Percentiles rank a stretch among this genome's conserved stretches.
phyloP scores from a whole-genome alignment of 306 rosid species.

The Dicorynia guianensis region DNA sequence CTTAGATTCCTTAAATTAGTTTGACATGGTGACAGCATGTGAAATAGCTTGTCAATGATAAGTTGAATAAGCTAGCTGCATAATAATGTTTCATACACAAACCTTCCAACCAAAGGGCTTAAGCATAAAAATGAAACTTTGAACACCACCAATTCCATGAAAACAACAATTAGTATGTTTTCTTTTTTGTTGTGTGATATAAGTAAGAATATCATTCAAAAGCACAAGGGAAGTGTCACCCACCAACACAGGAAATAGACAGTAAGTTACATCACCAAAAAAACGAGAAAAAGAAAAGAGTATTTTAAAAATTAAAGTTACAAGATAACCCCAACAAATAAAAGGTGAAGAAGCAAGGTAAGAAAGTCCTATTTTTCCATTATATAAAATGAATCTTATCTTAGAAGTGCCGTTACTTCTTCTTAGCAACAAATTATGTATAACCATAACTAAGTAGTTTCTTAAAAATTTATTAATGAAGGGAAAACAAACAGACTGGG shows the following conservation, averaged over 20 bases:
- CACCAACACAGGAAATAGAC: neutral
- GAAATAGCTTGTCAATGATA: neutral
- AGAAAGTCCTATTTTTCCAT: no score
- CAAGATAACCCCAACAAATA: neutral
- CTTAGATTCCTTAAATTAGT: neutral
- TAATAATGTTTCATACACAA: neutral
- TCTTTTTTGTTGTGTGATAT: no score
- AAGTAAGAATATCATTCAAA: neutral
- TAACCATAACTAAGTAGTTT: no score
- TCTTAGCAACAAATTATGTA: conserved; percentile 18
- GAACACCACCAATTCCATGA: neutral
- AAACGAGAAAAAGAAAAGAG: no score
- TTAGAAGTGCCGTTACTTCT: conserved; percentile 9
- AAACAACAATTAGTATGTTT: no score
- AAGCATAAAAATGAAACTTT: neutral
- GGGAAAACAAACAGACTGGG: conserved; percentile 7
- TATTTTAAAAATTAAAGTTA: no score
- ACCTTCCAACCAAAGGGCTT: neutral
- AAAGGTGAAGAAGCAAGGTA: neutral
- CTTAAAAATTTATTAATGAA: no score
- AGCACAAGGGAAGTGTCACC: neutral
- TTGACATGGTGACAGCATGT: neutral
- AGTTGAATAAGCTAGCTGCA: neutral
- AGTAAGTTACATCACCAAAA: neutral
- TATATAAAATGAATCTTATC: neutral